Conservation (phyloP, 2,329 filamentous ascomycete genomes). For the Saccharata proteae region DNA sequence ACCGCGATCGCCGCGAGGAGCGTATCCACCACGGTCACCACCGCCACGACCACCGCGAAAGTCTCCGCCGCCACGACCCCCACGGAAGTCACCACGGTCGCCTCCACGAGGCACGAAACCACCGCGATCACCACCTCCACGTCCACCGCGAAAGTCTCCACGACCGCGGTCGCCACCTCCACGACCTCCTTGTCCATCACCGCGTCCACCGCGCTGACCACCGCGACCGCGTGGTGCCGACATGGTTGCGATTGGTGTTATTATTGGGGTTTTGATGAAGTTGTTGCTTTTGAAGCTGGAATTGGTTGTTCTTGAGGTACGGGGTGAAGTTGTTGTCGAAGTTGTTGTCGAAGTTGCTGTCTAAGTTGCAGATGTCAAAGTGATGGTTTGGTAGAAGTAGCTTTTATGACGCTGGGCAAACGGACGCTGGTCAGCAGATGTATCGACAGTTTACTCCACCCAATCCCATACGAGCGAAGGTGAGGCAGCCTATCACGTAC, state of each 20-base stretch:
- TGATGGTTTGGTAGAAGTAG: no score
- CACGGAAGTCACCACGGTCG: constrained; percentile 5
- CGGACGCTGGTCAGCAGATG: no score
- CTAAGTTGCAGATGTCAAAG: no score
- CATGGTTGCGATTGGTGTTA: constrained; percentile 1
- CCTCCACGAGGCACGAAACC: no score
- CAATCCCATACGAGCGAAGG: no score
- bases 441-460: no score
- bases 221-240: constrained; percentile 6
- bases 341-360: no score
- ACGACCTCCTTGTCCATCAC: constrained; percentile 7
- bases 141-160: constrained; percentile 9
- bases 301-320: no score
- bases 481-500: no score
- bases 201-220: constrained; percentile 9
- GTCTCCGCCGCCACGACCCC: constrained; percentile 2
- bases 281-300: no score
- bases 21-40: neutral
- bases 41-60: neutral
- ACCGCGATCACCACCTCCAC: constrained; percentile 8
- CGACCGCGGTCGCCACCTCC: constrained; percentile 10
- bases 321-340: no score
- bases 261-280: neutral
- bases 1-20: constrained; percentile 2
- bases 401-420: no score